Evolutionary conservation across 345 rosid species (phyloP).

Genomic region (Moricandia arvensis): DNA sequence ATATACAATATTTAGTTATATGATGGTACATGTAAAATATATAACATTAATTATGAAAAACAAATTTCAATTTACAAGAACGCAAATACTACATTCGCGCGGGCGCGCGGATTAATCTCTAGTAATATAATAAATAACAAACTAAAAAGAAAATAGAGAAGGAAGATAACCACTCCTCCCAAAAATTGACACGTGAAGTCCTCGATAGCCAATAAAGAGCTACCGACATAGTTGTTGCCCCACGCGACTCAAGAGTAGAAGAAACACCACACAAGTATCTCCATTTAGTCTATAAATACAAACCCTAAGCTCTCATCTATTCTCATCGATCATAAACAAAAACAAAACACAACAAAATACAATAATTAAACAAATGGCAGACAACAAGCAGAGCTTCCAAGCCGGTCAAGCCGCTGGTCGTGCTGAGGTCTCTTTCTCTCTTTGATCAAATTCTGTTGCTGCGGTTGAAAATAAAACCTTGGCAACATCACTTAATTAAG

Average conservation of each 20-base stretch:
- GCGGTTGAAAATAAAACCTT: background rate
- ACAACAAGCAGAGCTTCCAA: slow-evolving; percentile 47
- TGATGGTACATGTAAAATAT: too few species aligned
- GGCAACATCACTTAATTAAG: background rate
- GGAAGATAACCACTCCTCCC: too few species aligned
- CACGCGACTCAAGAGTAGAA: slow-evolving; percentile 14
- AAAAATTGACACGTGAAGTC: background rate
- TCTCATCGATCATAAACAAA: background rate
- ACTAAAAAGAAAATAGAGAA: too few species aligned
- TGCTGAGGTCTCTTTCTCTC: slow-evolving; percentile 45
- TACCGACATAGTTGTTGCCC: slow-evolving; percentile 41
- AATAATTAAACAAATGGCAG: slow-evolving; percentile 31
- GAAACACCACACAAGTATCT: background rate
- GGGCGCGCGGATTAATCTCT: too few species aligned
- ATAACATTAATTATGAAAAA: too few species aligned
- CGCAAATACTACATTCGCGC: too few species aligned
- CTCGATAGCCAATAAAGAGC: background rate
- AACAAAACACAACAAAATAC: background rate
- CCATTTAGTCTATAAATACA: slow-evolving; percentile 18
- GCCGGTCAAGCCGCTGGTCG: slow-evolving; percentile 57
- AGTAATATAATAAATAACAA: background rate
- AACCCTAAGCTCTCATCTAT: background rate
- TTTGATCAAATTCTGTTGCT: background rate
- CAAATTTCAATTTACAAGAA: too few species aligned
- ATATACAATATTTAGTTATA: too few species aligned